These are phyloP conservation scores for Kodamaea neixiangensis DNA, from an alignment of 805 yeast species.

Conservation along the genomic window DNA sequence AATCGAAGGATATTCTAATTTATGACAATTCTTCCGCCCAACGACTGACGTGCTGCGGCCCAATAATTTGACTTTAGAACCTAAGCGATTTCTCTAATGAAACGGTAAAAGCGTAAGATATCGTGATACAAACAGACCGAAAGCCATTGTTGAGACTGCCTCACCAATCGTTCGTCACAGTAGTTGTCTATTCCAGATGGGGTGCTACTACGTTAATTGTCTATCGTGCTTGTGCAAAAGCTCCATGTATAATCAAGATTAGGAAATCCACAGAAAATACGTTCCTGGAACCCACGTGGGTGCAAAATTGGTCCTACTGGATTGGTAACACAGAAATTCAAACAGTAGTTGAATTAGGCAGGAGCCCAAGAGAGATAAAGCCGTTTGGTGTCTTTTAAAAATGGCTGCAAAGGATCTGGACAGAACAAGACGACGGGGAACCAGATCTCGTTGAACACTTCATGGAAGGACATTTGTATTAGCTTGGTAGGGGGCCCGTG, in stretches of 20 bases:
- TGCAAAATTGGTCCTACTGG: neutral
- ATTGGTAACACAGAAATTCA: neutral
- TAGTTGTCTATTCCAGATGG: neutral
- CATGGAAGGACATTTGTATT: neutral
- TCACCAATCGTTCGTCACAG: neutral
- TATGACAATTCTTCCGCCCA: neutral
- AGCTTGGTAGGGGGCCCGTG: neutral
- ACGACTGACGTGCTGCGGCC: neutral
- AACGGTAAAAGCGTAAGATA: neutral
- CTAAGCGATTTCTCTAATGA: neutral
- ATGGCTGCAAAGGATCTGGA: neutral
- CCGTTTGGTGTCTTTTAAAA: neutral
- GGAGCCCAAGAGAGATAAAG: neutral
- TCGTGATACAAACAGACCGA: neutral
- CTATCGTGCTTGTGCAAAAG: neutral
- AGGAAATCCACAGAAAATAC: neutral
- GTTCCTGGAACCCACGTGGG: conserved; percentile 7
- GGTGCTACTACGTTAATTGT: neutral
- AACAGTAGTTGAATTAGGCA: neutral
- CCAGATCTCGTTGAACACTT: neutral
- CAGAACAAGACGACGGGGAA: neutral
- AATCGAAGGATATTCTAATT: no score
- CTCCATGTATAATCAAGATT: neutral
- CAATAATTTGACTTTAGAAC: no score
- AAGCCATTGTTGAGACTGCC: neutral